Conservation (phyloP, 495 filamentous ascomycete species). For the Podospora pseudoanserina region DNA sequence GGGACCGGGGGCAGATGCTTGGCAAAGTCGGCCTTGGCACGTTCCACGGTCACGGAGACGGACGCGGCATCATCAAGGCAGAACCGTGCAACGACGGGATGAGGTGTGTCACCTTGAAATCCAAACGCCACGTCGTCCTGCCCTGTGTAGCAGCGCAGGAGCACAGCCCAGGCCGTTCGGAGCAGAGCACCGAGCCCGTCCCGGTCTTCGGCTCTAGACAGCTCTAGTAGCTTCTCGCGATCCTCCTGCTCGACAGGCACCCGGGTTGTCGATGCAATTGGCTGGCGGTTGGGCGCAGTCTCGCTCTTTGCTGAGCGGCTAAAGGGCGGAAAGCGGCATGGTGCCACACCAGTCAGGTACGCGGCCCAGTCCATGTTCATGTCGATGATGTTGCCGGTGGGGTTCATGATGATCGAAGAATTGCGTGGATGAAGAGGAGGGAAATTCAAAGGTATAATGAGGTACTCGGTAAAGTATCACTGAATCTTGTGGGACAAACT, state of each 20-base stretch:
- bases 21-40: constrained; percentile 8
- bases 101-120: constrained; percentile 14
- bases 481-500: constrained; percentile 1
- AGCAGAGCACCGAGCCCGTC: constrained; percentile 16
- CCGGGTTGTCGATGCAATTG: constrained; percentile 13
- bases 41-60: constrained; percentile 9
- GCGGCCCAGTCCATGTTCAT: constrained; percentile 10
- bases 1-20: constrained; percentile 5
- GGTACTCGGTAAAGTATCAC: constrained; percentile 9
- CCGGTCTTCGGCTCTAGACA: constrained; percentile 13
- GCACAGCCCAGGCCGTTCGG: constrained; percentile 23
- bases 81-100: constrained; percentile 16
- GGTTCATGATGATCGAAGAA: constrained; percentile 12
- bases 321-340: constrained; percentile 24
- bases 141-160: constrained; percentile 27
- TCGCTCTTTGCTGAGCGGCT: constrained; percentile 6
- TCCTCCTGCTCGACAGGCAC: constrained; percentile 16
- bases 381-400: constrained; percentile 5
- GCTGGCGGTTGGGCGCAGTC: not conserved
- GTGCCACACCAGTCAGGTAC: constrained; percentile 8
- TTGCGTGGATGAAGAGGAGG: not conserved
- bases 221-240: constrained; percentile 6
- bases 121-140: constrained; percentile 26
- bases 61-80: constrained; percentile 11
- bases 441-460: not conserved